A percentile compares a stretch with the other conserved stretches of the same genome.
Evolutionary conservation across 371 early-diverging fungal genomes (phyloP).

Genomic region (Saksenaea oblongispora): DNA sequence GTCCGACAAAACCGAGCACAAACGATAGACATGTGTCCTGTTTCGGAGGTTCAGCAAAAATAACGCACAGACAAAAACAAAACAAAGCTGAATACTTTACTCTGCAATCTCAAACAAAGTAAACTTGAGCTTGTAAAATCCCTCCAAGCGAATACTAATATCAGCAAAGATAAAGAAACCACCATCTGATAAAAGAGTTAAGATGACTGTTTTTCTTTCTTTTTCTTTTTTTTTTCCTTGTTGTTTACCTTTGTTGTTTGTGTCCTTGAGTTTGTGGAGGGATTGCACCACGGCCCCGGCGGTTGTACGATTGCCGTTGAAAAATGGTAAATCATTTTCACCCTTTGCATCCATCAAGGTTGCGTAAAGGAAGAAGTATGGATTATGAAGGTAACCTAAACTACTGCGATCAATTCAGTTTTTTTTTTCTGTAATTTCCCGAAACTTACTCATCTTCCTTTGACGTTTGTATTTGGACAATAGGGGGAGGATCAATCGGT

Average conservation of each 20-base stretch:
- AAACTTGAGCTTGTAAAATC: constrained; percentile 85
- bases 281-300: constrained; percentile 52
- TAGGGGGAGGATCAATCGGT: constrained; percentile 54
- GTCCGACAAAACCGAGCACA: constrained; percentile 47
- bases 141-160: constrained; percentile 89
- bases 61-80: not conserved
- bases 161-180: constrained; percentile 97
- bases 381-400: constrained; percentile 24
- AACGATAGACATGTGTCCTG: constrained; percentile 30
- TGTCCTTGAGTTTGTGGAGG: constrained; percentile 46
- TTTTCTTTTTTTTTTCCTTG: not conserved
- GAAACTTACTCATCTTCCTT: constrained; percentile 19
- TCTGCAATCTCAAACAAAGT: constrained; percentile 84
- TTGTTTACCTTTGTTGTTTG: constrained; percentile 40
- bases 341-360: constrained; percentile 26
- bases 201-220: not conserved
- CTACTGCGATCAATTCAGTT: constrained; percentile 8
- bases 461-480: constrained; percentile 33
- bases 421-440: constrained; percentile 19
- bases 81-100: constrained; percentile 30
- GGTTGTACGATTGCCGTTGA: constrained; percentile 40
- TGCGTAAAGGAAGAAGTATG: constrained; percentile 46
- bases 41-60: not conserved
- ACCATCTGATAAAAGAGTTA: constrained; percentile 58
- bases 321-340: constrained; percentile 27